Evolutionary conservation across 2,329 filamentous ascomycete species (phyloP).

Genomic region (Scedosporium aurantiacum): DNA sequence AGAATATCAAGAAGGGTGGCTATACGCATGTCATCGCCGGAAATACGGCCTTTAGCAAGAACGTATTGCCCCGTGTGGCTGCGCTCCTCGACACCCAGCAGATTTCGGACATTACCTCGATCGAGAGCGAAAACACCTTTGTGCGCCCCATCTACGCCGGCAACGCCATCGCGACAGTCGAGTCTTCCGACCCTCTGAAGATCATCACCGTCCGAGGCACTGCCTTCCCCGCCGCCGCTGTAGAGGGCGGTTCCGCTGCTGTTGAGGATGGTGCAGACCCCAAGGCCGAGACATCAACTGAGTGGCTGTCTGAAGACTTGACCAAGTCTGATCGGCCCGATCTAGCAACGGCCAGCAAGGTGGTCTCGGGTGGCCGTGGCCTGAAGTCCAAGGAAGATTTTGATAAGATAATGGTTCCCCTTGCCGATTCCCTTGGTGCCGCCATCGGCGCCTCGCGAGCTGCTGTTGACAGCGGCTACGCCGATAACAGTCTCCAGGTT

Average conservation of each 20-base stretch:
- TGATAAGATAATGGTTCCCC: constrained; percentile 79
- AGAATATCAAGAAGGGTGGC: constrained; percentile 92
- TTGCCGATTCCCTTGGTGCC: constrained; percentile 88
- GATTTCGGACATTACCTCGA: constrained; percentile 78
- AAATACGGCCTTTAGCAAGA: constrained; percentile 96
- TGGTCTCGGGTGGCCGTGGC: constrained; percentile 88
- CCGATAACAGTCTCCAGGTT: constrained; percentile 96
- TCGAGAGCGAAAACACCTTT: constrained; percentile 88
- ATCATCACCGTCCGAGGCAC: constrained; percentile 88
- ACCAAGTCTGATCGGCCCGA: constrained; percentile 91
- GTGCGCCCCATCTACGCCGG: constrained; percentile 95
- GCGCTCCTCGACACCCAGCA: constrained; percentile 87
- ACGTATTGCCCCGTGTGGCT: constrained; percentile 78
- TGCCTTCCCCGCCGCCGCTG: constrained; percentile 67
- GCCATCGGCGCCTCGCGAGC: constrained; percentile 91
- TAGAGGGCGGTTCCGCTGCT: constrained; percentile 60
- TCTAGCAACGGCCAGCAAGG: constrained; percentile 74
- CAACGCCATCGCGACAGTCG: constrained; percentile 92
- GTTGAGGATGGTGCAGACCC: constrained; percentile 78
- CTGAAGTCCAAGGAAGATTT: constrained; percentile 98
- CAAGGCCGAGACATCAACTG: constrained; percentile 58
- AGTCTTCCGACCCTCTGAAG: constrained; percentile 78
- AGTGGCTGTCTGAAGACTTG: constrained; percentile 92
- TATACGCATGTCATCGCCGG: constrained; percentile 87
- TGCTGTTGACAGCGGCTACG: constrained; percentile 93